Evolutionary conservation across 2,329 filamentous ascomycete genomes (phyloP).

Genomic region (Pseudogymnoascus sp.): DNA sequence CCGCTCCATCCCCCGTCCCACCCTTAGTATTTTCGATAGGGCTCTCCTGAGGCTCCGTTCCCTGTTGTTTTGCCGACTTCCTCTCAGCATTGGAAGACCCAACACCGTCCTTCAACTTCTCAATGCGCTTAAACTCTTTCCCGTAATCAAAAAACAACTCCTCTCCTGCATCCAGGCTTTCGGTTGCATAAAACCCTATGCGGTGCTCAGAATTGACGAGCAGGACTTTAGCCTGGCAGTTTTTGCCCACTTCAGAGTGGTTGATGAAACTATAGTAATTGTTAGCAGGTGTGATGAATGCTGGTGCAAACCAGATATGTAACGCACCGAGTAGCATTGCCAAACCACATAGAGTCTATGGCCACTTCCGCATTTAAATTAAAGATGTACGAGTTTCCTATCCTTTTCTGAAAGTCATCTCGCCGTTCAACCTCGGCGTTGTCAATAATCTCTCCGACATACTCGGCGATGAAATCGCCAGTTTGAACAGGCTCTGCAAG

Average conservation of each 20-base stretch:
- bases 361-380: conserved; percentile 39
- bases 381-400: conserved; percentile 42
- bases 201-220: conserved; percentile 70
- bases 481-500: conserved; percentile 41
- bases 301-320: conserved; percentile 12
- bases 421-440: conserved; percentile 24
- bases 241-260: conserved; percentile 59
- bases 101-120: neutral
- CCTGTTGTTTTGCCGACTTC: neutral
- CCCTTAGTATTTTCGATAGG: neutral
- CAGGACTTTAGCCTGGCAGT: conserved; percentile 60
- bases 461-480: conserved; percentile 73
- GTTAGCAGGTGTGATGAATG: conserved; percentile 66
- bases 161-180: conserved; percentile 62
- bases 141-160: conserved; percentile 81
- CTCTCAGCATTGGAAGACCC: neutral
- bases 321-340: conserved; percentile 1
- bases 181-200: conserved; percentile 64
- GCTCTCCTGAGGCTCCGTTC: neutral
- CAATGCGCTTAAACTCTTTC: conserved; percentile 45
- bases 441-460: conserved; percentile 59
- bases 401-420: conserved; percentile 28
- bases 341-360: neutral
- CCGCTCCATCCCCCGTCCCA: neutral
- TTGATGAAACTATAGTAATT: conserved; percentile 73